Percentiles rank a stretch among this genome's conserved stretches.
Conservation (phyloP, 2,329 filamentous ascomycete species). For the Fusarium devonianum region DNA sequence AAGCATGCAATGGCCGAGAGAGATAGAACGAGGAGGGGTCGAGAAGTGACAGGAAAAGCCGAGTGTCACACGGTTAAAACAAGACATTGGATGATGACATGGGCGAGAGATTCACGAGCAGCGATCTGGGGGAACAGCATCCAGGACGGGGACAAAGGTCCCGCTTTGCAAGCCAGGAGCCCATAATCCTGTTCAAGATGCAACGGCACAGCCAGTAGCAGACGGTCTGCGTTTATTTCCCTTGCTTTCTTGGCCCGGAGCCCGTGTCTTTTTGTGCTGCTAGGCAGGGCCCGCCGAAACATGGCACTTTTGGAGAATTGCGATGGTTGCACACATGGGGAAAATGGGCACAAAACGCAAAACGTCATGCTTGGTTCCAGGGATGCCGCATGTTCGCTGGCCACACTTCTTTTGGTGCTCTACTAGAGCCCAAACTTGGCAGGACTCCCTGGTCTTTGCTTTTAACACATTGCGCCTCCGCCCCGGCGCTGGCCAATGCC, state of each 20-base stretch:
- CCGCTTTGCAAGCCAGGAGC: constrained; percentile 24
- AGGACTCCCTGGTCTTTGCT: constrained; percentile 14
- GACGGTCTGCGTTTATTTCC: too few relatives aligned
- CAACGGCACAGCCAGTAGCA: too few relatives aligned
- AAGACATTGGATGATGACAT: constrained; percentile 1
- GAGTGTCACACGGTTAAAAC: too few relatives aligned
- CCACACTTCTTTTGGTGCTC: not conserved
- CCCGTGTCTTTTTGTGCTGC: too few relatives aligned
- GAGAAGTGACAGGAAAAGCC: too few relatives aligned
- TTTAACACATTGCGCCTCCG: constrained; percentile 3
- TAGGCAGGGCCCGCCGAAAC: constrained; percentile 12
- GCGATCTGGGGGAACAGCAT: constrained; percentile 3
- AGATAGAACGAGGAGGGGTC: too few relatives aligned
- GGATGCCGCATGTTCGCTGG: not conserved
- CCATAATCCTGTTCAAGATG: constrained; percentile 3
- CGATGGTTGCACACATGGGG: constrained; percentile 27
- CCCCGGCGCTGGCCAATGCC: not conserved
- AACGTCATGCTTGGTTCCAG: constrained; percentile 14
- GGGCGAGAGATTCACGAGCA: constrained; percentile 2
- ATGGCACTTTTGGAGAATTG: constrained; percentile 35
- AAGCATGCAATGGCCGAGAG: too few relatives aligned
- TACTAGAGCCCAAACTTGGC: constrained; percentile 12
- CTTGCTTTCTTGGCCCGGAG: not conserved
- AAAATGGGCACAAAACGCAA: constrained; percentile 22
- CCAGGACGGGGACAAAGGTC: constrained; percentile 4